Percentiles rank a stretch among this genome's conserved stretches.
These are phyloP conservation scores for Dothistroma pini DNA, from an alignment of 2,329 filamentous ascomycete species.

Conservation along the genomic window DNA sequence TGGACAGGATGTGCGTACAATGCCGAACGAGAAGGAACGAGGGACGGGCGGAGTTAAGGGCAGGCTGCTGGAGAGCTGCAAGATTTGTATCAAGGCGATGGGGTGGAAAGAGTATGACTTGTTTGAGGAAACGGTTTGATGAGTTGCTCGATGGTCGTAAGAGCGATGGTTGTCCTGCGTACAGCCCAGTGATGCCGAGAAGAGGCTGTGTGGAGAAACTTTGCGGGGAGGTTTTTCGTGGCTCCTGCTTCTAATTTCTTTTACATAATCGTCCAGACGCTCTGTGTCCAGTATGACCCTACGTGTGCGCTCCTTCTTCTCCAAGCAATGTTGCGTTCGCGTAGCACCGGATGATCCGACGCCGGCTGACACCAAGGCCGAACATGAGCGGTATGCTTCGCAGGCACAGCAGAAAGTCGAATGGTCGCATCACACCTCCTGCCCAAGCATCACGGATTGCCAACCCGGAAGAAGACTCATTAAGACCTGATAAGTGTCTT, in stretches of 20 bases:
- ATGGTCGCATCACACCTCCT: not conserved
- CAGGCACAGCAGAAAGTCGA: slow-evolving; percentile 2
- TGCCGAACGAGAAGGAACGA: slow-evolving; percentile 22
- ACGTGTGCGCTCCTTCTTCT: not conserved
- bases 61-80: slow-evolving; percentile 68
- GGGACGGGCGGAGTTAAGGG: slow-evolving; percentile 43
- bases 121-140: slow-evolving; percentile 14
- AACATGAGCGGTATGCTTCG: not conserved
- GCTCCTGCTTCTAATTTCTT: not conserved
- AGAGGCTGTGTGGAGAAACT: not conserved
- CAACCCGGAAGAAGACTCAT: slow-evolving; percentile 18
- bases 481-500: slow-evolving; percentile 18
- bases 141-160: not conserved
- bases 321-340: not conserved
- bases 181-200: too few species aligned
- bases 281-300: not conserved
- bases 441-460: slow-evolving; percentile 14
- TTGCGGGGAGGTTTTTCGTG: not conserved
- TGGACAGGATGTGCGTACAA: slow-evolving; percentile 56
- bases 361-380: not conserved
- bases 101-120: slow-evolving; percentile 23
- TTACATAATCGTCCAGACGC: too few species aligned
- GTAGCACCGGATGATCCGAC: not conserved
- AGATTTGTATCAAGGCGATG: slow-evolving; percentile 57
- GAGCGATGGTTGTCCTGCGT: too few species aligned